Base-by-base conservation (phyloP, 192 early-diverging fungal species). In the Lunasporangiospora selenospora region DNA sequence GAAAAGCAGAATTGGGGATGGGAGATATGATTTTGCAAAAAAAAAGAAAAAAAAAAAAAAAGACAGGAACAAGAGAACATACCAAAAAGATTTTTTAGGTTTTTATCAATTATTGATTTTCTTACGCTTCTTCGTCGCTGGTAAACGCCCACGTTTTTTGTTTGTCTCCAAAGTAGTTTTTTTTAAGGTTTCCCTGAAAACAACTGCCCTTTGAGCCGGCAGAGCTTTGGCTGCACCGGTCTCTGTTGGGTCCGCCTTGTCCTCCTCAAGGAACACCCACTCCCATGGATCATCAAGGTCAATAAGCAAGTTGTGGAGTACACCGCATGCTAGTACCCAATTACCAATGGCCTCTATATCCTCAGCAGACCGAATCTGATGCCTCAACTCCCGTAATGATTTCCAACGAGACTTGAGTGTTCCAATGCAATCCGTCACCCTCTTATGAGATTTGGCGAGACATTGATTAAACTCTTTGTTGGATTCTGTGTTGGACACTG, bases 401-500 rank as follows among this genome's bases (percentile, higher is more conserved):
- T 18, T 4, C 53, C 62, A 65, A 15, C 62, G 53, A 3, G 43
- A 29, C 46, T 49, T 56, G 24, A 65, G 38, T 2, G 56, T 55
- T 27, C 62, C 62, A n/a, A 65, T 65, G 36, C 62, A 65, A 23
- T 56, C n/a, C n/a, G n/a, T n/a, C n/a, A n/a, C n/a, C n/a, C n/a
- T n/a, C n/a, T n/a, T n/a, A 8, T 27, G 62, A 4, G 62, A 54
- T 9, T 40, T 42, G 34, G 52, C 34, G 11, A 64, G 18, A 43
- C 31, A 49, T 11, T 32, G 42, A 33, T 65, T 56, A 53, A 65
- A 65, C 26, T 29, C 53, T 18, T 43, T 9, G 24, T 50, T 65
- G 1, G 54, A 42, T 4, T 42, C 8, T 26, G 3, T 23, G 19
- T 56, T 43, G 27, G 53, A 44, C 27, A 37, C 46, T 30, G 63